phyloP scores from a whole-genome alignment of 78 protist genomes.

The Blattamonas nauphoetae region DNA sequence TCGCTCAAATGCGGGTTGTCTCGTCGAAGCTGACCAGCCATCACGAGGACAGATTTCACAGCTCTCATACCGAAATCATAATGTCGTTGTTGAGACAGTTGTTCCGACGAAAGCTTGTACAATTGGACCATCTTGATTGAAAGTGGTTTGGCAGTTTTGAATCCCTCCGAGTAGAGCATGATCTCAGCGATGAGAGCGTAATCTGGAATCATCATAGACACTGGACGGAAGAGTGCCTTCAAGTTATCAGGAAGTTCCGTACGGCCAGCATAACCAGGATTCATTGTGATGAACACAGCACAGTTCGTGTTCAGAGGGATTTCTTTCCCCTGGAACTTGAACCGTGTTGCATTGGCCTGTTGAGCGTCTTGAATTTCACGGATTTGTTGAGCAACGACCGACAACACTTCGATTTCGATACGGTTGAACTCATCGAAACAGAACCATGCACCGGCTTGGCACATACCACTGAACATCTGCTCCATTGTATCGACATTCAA shows the following conservation, averaged over 20 bases:
- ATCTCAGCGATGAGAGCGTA: slow-evolving; percentile 43
- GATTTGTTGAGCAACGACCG: slow-evolving; percentile 36
- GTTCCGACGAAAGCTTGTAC: slow-evolving; percentile 59
- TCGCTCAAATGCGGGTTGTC: slow-evolving; percentile 32
- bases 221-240: slow-evolving; percentile 65
- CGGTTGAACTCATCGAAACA: slow-evolving; percentile 58
- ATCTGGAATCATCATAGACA: slow-evolving; percentile 64
- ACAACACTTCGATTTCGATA: slow-evolving; percentile 52
- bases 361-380: slow-evolving; percentile 31
- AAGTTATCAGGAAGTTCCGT: slow-evolving; percentile 82
- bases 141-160: slow-evolving; percentile 42
- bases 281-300: slow-evolving; percentile 72
- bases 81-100: slow-evolving; percentile 67
- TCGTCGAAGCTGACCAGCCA: slow-evolving; percentile 57
- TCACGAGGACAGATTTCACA: slow-evolving; percentile 54
- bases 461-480: slow-evolving; percentile 25
- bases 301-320: slow-evolving; percentile 28
- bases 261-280: slow-evolving; percentile 61
- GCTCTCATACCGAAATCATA: slow-evolving; percentile 73
- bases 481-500: slow-evolving; percentile 62
- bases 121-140: slow-evolving; percentile 53
- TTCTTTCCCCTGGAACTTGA: slow-evolving; percentile 34
- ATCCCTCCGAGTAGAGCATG: slow-evolving; percentile 46
- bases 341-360: not conserved
- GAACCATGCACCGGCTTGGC: slow-evolving; percentile 30